Evolutionary conservation across 192 early-diverging fungal species (phyloP).

Genomic region (Jimgerdemannia flammicorona): DNA sequence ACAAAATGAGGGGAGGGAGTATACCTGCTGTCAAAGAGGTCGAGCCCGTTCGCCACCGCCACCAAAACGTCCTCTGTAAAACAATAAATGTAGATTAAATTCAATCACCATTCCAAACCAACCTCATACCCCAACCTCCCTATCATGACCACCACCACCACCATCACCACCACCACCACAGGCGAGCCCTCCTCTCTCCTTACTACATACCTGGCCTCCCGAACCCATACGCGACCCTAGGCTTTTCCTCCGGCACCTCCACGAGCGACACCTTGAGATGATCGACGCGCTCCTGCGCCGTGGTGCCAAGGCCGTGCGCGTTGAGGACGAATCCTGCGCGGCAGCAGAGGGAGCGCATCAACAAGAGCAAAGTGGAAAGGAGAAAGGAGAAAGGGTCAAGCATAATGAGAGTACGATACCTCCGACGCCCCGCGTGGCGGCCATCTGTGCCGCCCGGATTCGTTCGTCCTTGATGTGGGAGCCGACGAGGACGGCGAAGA

Average conservation of each 20-base stretch:
- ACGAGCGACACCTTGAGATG: conserved; percentile 43
- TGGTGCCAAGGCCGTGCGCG: conserved; percentile 25
- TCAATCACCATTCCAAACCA: background rate
- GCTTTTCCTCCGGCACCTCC: conserved; percentile 47
- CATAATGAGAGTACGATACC: conserved; percentile 14
- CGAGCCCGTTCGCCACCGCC: conserved; percentile 54
- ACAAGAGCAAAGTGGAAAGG: too few relatives aligned
- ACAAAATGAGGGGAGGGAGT: background rate
- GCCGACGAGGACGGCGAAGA: conserved; percentile 50
- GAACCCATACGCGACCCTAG: conserved; percentile 50
- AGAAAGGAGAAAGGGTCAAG: background rate
- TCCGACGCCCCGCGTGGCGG: conserved; percentile 38
- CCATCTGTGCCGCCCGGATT: conserved; percentile 36
- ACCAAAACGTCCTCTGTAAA: conserved; percentile 42
- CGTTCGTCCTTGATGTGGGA: conserved; percentile 42
- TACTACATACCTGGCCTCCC: conserved; percentile 40
- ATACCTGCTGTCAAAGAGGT: conserved; percentile 62
- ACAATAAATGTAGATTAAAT: background rate
- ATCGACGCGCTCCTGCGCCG: conserved; percentile 27
- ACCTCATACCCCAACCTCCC: too few relatives aligned
- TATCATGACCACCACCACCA: too few relatives aligned
- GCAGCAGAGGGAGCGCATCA: too few relatives aligned
- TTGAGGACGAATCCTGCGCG: conserved; percentile 47
- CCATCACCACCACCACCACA: background rate
- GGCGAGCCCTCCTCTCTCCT: background rate